These are phyloP conservation scores for Lindgomyces ingoldianus DNA, from an alignment of 495 filamentous ascomycete genomes.

Conservation along the genomic window DNA sequence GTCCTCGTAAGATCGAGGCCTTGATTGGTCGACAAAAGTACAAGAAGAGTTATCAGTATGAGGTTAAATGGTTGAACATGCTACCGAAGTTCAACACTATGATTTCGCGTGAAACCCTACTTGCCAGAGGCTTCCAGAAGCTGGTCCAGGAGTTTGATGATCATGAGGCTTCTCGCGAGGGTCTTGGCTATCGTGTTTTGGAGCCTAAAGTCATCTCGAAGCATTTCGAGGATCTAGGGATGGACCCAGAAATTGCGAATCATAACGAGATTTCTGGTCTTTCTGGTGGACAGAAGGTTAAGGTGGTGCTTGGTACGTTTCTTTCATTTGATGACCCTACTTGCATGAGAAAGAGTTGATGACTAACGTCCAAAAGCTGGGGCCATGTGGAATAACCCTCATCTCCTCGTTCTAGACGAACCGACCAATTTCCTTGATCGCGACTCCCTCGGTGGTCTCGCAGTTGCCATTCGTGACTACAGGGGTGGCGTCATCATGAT, in stretches of 20 bases:
- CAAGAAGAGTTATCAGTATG: conserved; percentile 99
- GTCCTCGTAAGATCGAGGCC: conserved; percentile 74
- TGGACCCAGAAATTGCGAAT: conserved; percentile 96
- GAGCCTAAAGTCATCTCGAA: conserved; percentile 92
- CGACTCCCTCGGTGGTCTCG: conserved; percentile 91
- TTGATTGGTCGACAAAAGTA: conserved; percentile 96
- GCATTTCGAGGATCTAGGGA: conserved; percentile 95
- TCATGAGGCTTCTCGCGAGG: conserved; percentile 95
- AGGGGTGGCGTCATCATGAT: conserved; percentile 98
- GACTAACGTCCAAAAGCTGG: conserved; percentile 16
- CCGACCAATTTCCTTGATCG: conserved; percentile 99
- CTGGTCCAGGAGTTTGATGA: conserved; percentile 97
- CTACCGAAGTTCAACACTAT: conserved; percentile 91
- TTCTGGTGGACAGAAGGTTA: conserved; percentile 98
- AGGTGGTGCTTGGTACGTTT: conserved; percentile 81
- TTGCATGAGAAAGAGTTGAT: conserved; percentile 57
- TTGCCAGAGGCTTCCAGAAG: conserved; percentile 84
- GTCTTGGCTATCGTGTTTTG: conserved; percentile 90
- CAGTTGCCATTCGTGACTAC: conserved; percentile 95
- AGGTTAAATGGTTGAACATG: conserved; percentile 87
- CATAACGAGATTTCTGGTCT: conserved; percentile 98
- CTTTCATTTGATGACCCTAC: background rate
- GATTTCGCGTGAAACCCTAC: conserved; percentile 89
- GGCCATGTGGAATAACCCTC: conserved; percentile 95
- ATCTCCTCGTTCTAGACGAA: conserved; percentile 95